These are phyloP conservation scores for Plasmodium fragile DNA, from an alignment of 169 alveolate genomes.

Conservation along the genomic window DNA sequence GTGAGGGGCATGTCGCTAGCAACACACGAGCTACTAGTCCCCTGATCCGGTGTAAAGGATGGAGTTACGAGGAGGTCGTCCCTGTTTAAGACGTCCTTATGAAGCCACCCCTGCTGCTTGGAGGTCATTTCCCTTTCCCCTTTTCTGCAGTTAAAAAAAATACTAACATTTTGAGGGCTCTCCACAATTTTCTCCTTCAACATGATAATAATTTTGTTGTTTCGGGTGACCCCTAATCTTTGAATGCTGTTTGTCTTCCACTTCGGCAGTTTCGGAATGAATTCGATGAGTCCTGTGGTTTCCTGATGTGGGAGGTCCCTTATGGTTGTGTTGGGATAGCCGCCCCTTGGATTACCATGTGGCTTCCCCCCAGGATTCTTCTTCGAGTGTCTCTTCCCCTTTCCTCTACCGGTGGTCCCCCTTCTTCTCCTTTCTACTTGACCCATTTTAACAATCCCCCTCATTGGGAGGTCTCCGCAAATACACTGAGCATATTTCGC, in stretches of 20 bases:
- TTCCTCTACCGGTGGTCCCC: not conserved
- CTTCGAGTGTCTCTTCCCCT: not conserved
- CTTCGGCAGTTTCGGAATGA: conserved; percentile 66
- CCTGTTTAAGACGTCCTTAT: not conserved
- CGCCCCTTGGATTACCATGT: not conserved
- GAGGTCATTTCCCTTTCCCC: not conserved
- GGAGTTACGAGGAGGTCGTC: not conserved
- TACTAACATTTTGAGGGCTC: conserved; percentile 7
- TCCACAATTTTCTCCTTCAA: conserved; percentile 25
- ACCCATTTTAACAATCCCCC: not conserved
- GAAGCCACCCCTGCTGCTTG: not conserved
- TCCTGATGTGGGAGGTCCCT: not conserved
- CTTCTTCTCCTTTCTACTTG: not conserved
- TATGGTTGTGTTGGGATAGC: not conserved
- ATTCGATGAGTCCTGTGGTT: conserved; percentile 43
- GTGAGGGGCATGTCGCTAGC: not conserved
- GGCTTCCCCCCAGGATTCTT: not conserved
- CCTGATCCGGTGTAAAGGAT: not conserved
- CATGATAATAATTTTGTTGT: conserved; percentile 22
- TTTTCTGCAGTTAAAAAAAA: conserved; percentile 6
- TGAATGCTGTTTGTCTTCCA: conserved; percentile 68
- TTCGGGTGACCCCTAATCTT: conserved; percentile 50
- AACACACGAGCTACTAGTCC: not conserved
- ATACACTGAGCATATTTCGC: not conserved
- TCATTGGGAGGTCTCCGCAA: not conserved